Evolutionary conservation across 2,329 filamentous ascomycete genomes (phyloP), one percentile per base, ranked within the genome.

Genomic region (Trichophyton schoenleinii): DNA sequence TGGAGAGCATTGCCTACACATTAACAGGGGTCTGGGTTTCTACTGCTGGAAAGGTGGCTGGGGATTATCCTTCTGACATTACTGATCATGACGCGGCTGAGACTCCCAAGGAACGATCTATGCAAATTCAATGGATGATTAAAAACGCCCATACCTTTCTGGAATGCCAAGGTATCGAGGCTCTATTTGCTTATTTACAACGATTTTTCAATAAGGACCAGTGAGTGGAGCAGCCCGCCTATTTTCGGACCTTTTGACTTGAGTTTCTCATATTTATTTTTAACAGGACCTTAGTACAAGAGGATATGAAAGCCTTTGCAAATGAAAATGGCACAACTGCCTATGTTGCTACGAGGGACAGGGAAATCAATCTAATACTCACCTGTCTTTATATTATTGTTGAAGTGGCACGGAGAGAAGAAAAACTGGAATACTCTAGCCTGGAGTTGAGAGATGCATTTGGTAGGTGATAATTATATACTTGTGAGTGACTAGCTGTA

Each of bases 21-120:
- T 76, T 87, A 13, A 79, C 89, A 3, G 88, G 88, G 1, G 78
- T 85, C 41, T 91, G 88, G 88, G 81, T 80, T 2, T 79, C 85
- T 57, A 89, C 85, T 9, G 86, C 85, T 36, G 81, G 83, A 34
- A 70, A 70, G 49, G 64, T 66, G 38, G 63, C 67, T 34, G 64
- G 71, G 60, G 68, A 72, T 58, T 70, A 72, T 58, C 66, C 66
- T 36, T 57, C 66, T n/a, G 65, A 74, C 59, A 62, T 69, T 3
- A 67, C 70, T 59, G 70, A 73, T 62, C 66, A 78, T 62, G 66
- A 71, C 62, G 71, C 75, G 66, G 61, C 63, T 68, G 77, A 70
- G 69, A 75, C 59, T 65, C 78, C 68, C 69, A 76, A 77, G 49
- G 79, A 78, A 9, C 79, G 78, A 65, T 73, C 73, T 6, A 72